Evolutionary conservation across 768 basidiomycete genomes (phyloP).

Genomic region (Pleurotus cornucopiae): DNA sequence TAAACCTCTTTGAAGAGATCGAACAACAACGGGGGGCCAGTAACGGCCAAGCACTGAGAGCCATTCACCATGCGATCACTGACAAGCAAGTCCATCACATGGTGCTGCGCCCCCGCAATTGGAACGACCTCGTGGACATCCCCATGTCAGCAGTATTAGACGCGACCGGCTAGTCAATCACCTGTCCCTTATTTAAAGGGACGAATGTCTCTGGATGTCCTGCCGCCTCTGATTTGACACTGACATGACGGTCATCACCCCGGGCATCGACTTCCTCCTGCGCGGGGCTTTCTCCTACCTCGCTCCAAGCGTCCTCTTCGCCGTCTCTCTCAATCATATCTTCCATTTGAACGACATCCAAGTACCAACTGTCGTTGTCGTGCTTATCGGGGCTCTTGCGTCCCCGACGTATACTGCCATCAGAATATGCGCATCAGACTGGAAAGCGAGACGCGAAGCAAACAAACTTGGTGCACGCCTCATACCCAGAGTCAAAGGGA

Average conservation of each 20-base stretch:
- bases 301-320: slow-evolving; percentile 15
- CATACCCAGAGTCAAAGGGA: slow-evolving; percentile 33
- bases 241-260: slow-evolving; percentile 25
- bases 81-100: too few species aligned
- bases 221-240: neutral
- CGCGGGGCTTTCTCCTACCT: slow-evolving; percentile 16
- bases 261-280: slow-evolving; percentile 30
- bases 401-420: slow-evolving; percentile 29
- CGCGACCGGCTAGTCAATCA: too few species aligned
- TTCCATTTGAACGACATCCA: slow-evolving; percentile 13
- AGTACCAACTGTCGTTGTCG: slow-evolving; percentile 34
- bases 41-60: too few species aligned
- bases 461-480: slow-evolving; percentile 41
- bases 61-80: too few species aligned
- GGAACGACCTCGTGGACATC: too few species aligned
- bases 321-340: slow-evolving; percentile 14
- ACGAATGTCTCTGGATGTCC: too few species aligned
- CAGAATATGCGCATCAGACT: slow-evolving; percentile 23
- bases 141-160: too few species aligned
- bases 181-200: too few species aligned
- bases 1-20: too few species aligned
- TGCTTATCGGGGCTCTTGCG: slow-evolving; percentile 26
- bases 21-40: too few species aligned
- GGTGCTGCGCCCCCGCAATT: too few species aligned
- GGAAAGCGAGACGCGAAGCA: slow-evolving; percentile 32